Conservation (phyloP, 2,329 filamentous ascomycete species). For the Stagonosporopsis vannaccii region DNA sequence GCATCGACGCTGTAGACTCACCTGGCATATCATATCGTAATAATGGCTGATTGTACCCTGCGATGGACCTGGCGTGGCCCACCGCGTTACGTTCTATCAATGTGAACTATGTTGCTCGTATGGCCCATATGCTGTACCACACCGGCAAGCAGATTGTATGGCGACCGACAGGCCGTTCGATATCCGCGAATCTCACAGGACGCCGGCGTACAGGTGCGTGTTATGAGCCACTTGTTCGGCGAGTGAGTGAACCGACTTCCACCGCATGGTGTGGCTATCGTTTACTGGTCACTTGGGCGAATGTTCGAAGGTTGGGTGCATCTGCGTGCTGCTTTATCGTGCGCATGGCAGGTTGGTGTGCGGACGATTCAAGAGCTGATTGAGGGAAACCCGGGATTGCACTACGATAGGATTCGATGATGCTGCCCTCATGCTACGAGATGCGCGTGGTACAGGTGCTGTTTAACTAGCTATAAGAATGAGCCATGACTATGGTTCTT, state of each 20-base stretch:
- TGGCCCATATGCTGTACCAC: constrained; percentile 23
- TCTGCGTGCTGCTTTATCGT: neutral
- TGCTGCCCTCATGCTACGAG: constrained; percentile 8
- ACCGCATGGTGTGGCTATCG: constrained; percentile 15
- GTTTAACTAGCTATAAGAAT: neutral
- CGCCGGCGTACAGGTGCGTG: constrained; percentile 17
- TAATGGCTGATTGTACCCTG: neutral
- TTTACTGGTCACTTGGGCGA: neutral
- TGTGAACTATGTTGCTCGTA: neutral
- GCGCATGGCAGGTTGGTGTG: neutral
- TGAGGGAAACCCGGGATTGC: neutral
- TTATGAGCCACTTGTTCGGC: constrained; percentile 23
- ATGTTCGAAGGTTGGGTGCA: neutral
- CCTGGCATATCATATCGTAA: neutral
- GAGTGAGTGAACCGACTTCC: constrained; percentile 16
- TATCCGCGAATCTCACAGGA: neutral
- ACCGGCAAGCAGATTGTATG: neutral
- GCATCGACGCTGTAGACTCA: neutral
- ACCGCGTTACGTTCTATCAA: neutral
- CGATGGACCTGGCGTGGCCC: neutral
- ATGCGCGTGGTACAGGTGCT: neutral
- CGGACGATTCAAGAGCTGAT: neutral
- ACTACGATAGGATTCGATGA: constrained; percentile 6
- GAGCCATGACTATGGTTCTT: neutral
- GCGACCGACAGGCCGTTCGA: neutral